Base-by-base conservation (phyloP, 2,329 filamentous ascomycete species). In the Drechmeria coniospora region DNA sequence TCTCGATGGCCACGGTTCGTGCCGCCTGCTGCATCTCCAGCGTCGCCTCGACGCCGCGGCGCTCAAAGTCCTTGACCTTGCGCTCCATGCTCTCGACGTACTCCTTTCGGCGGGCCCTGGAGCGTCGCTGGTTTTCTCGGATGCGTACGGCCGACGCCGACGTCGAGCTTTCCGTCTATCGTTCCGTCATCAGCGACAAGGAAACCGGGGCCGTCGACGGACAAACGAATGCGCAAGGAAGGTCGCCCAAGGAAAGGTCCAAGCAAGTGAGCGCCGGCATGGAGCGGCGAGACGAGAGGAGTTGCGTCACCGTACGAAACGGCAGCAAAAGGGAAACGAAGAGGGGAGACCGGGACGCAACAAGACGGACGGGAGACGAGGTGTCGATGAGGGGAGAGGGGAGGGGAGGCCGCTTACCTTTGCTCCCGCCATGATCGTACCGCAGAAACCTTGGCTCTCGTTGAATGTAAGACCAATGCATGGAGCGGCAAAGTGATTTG, bases 21-120 rank as follows among this genome's bases (percentile, higher is more conserved):
- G 66, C 65, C 1, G 61, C 61, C 16, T 51, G 53, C 43, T 71
- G 67, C 58, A 72, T 64, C 40, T 65, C 60, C 8, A 60, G 39
- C 3, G 61, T 62, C 4, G 65, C 66, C 30, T 57, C 51, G 11
- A 61, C 53, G 14, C 59, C 64, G 5, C 46, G 51, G n/a, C 45
- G 46, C 46, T 68, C 61, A 40, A 59, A 61, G 16, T 60, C 58
- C 13, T 51, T 51, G 19, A 70, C 35, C 23, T 54, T 54, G 14
- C 41, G 47, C 40, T 65, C 60, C 33, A 72, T 49, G 10, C 52
- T 51, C 27, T 59, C 54, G 31, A 68, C 46, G 32, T 62, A 60
- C 34, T 65, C 63, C 33, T 59, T 60, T 18, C 56, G 59, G 21
- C 65, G 61, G 16, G 59, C 62, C 20, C 66, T 56, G 11, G 59